phyloP scores from a whole-genome alignment of 305 asterid genomes.

The Fraxinus platypoda region DNA sequence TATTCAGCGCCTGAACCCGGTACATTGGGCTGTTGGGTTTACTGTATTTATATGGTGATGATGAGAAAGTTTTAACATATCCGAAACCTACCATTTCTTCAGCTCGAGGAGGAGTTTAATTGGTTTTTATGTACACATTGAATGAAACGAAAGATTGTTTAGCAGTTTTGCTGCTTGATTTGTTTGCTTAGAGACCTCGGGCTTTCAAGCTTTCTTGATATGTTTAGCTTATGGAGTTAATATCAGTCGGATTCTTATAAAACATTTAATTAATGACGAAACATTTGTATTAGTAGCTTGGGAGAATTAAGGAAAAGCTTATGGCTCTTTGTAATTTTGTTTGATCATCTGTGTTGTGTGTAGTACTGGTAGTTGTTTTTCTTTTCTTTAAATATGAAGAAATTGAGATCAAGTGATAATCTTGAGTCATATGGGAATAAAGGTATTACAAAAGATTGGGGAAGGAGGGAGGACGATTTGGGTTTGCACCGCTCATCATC shows the following conservation, averaged over 20 bases:
- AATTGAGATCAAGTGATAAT: constrained; percentile 85
- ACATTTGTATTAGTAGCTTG: constrained; percentile 6
- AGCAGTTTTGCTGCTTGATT: constrained; percentile 26
- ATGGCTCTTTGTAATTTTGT: constrained; percentile 9
- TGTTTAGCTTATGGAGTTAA: constrained; percentile 17
- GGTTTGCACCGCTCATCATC: constrained; percentile 70
- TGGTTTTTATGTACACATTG: not conserved
- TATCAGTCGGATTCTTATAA: constrained; percentile 1
- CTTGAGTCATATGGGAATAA: constrained; percentile 75
- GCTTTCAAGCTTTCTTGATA: constrained; percentile 24
- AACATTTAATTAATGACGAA: not conserved
- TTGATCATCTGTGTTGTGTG: constrained; percentile 21
- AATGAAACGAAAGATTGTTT: not conserved
- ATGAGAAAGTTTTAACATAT: not conserved
- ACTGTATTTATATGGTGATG: constrained; percentile 11
- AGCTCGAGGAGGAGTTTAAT: constrained; percentile 9
- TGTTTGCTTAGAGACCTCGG: constrained; percentile 8
- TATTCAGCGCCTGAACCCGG: constrained; percentile 18
- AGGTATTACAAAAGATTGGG: constrained; percentile 70
- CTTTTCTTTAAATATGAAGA: constrained; percentile 53
- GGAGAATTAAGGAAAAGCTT: not conserved
- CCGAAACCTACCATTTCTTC: constrained; percentile 12
- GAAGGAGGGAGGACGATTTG: constrained; percentile 72
- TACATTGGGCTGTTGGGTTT: constrained; percentile 22
- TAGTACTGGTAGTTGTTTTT: constrained; percentile 11